phyloP scores from a whole-genome alignment of 2,329 filamentous ascomycete genomes.

The Emergomyces africanus region DNA sequence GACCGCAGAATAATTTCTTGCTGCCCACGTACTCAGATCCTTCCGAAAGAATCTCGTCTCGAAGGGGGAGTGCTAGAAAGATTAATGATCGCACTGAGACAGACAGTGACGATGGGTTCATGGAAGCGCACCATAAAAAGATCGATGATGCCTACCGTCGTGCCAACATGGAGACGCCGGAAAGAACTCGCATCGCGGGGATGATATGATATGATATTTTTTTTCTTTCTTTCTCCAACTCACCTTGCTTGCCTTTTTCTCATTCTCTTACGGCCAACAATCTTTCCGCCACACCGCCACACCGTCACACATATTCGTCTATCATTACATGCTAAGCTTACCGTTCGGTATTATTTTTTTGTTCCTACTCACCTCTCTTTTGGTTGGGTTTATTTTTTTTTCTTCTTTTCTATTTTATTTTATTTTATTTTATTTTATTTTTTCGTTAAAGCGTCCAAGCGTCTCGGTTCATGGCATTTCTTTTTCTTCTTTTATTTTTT shows the following conservation, averaged over 20 bases:
- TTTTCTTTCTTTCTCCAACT: too few species aligned
- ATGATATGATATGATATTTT: constrained; percentile 1
- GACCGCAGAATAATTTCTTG: not conserved
- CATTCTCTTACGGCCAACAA: too few species aligned
- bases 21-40: not conserved
- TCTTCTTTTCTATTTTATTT: not conserved
- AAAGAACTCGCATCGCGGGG: not conserved
- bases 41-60: not conserved
- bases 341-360: not conserved
- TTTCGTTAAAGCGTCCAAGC: not conserved
- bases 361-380: not conserved
- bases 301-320: not conserved
- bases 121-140: not conserved
- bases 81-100: not conserved
- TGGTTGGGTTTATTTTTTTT: not conserved
- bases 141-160: not conserved
- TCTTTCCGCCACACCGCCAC: not conserved
- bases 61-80: not conserved
- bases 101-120: not conserved
- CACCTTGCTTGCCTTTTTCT: too few species aligned
- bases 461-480: not conserved
- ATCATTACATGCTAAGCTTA: not conserved
- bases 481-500: not conserved
- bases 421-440: not conserved
- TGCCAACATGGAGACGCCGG: not conserved